Conservation (phyloP, 2,329 filamentous ascomycete genomes). For the Rachicladosporium sp. region DNA sequence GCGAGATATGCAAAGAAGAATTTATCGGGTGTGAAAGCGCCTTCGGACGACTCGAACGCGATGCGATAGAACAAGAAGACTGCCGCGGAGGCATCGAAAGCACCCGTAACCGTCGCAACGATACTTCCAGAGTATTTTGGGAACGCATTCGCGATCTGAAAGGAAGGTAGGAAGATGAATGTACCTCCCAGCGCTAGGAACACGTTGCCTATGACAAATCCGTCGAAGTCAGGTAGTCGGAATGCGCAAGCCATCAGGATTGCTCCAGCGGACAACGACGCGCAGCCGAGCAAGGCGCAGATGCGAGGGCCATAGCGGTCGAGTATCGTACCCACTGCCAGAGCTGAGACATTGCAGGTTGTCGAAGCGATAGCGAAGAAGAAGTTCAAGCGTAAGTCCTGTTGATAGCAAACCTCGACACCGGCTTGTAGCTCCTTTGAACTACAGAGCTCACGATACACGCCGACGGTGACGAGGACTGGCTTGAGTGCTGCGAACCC, state of each 20-base stretch:
- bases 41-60: conserved; percentile 31
- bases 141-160: conserved; percentile 38
- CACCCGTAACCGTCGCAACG: conserved; percentile 36
- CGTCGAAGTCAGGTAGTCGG: conserved; percentile 55
- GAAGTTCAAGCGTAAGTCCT: conserved; percentile 57
- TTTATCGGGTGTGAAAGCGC: conserved; percentile 31
- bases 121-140: conserved; percentile 37
- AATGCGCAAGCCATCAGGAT: conserved; percentile 57
- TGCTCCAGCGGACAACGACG: conserved; percentile 56
- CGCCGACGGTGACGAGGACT: conserved; percentile 58
- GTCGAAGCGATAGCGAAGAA: conserved; percentile 90
- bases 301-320: conserved; percentile 71
- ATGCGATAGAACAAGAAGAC: conserved; percentile 38
- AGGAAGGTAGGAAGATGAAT: conserved; percentile 39
- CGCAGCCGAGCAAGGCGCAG: conserved; percentile 57
- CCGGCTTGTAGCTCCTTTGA: conserved; percentile 36
- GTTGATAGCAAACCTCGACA: conserved; percentile 42
- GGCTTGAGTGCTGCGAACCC: conserved; percentile 78
- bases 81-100: conserved; percentile 37
- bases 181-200: conserved; percentile 37
- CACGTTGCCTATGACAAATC: conserved; percentile 37
- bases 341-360: conserved; percentile 71
- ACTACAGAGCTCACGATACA: conserved; percentile 55
- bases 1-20: conserved; percentile 37
- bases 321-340: conserved; percentile 73